Evolutionary conservation across 371 early-diverging fungal genomes (phyloP).

Genomic region (Mucor mucedo): DNA sequence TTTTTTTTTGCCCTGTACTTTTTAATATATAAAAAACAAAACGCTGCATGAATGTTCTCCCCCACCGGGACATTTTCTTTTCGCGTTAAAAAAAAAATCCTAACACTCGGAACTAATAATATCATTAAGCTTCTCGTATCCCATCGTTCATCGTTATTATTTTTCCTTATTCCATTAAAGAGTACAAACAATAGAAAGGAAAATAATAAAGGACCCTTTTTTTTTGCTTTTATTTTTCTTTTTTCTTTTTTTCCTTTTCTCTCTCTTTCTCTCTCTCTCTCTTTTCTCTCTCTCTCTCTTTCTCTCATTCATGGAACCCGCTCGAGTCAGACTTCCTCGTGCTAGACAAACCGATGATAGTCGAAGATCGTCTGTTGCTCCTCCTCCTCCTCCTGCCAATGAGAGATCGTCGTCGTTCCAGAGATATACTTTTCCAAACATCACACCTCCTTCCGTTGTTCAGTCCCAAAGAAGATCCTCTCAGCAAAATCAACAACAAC

Average conservation of each 20-base stretch:
- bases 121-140: not conserved
- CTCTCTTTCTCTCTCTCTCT: slow-evolving; percentile 4
- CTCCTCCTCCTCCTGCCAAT: not conserved
- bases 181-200: slow-evolving; percentile 1
- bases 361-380: slow-evolving; percentile 9
- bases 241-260: slow-evolving; percentile 2
- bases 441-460: slow-evolving; percentile 26
- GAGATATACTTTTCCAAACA: slow-evolving; percentile 19
- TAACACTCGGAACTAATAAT: slow-evolving; percentile 1
- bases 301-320: slow-evolving; percentile 17
- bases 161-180: slow-evolving; percentile 3
- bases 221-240: slow-evolving; percentile 3
- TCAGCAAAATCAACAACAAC: slow-evolving; percentile 7
- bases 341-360: slow-evolving; percentile 12
- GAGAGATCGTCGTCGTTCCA: slow-evolving; percentile 2
- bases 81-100: not conserved
- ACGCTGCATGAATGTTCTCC: not conserved
- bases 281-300: not conserved
- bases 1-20: not conserved
- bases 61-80: not conserved
- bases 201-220: slow-evolving; percentile 1
- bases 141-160: not conserved
- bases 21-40: slow-evolving; percentile 1
- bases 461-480: slow-evolving; percentile 19
- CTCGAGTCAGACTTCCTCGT: slow-evolving; percentile 24